Conservation (phyloP, 148 eudicot species). For the Oxyria digyna region DNA sequence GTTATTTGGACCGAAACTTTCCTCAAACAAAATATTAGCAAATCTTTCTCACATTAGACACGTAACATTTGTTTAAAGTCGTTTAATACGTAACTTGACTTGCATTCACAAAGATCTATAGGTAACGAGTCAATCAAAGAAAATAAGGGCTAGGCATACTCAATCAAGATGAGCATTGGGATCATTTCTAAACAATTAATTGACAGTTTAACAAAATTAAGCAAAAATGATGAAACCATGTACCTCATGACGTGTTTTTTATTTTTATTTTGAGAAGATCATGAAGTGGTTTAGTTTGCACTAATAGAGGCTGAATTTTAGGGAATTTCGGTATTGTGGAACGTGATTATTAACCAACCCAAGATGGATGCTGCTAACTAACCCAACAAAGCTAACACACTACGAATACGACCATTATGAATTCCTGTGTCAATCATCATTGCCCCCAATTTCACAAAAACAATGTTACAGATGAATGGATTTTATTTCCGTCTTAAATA, state of each 20-base stretch:
- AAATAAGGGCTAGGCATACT: no score
- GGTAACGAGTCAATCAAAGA: no score
- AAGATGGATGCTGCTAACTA: constrained; percentile 8
- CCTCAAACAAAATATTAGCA: no score
- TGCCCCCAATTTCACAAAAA: background rate
- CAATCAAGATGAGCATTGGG: background rate
- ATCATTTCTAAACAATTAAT: no score
- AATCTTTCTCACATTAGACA: no score
- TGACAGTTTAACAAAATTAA: background rate
- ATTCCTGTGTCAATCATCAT: background rate
- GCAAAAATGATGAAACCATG: background rate
- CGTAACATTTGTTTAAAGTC: no score
- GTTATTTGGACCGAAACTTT: no score
- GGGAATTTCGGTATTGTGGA: background rate
- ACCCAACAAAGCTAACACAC: constrained; percentile 14
- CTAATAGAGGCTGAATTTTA: background rate
- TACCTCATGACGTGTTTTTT: background rate
- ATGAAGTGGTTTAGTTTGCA: background rate
- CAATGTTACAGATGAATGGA: background rate
- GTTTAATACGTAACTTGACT: no score
- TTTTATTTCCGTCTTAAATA: no score
- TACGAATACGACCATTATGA: background rate
- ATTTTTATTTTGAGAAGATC: no score
- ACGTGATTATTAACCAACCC: background rate
- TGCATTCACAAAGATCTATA: no score